These are phyloP conservation scores for Tricholoma terreum DNA, from an alignment of 768 basidiomycete species.

Conservation along the genomic window DNA sequence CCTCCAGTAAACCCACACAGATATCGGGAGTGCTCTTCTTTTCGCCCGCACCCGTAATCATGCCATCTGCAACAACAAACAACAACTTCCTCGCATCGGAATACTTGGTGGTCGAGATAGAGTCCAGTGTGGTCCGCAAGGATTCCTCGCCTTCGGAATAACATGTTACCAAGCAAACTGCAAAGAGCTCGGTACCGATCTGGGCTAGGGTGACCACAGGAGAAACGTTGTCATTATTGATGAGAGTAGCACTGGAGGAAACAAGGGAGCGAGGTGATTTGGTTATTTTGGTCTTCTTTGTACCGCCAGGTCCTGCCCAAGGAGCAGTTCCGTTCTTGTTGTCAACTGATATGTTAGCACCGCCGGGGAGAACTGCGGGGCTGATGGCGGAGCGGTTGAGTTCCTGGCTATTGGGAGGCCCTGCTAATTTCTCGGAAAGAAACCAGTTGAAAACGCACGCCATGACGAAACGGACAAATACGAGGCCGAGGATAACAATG, in stretches of 20 bases:
- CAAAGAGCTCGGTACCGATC: conserved; percentile 94
- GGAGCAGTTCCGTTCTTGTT: conserved; percentile 92
- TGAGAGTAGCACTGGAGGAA: conserved; percentile 57
- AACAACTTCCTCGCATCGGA: conserved; percentile 90
- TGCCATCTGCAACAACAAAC: conserved; percentile 95
- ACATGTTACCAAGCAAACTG: conserved; percentile 94
- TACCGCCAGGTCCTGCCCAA: conserved; percentile 68
- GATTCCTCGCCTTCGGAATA: conserved; percentile 97
- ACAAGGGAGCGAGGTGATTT: conserved; percentile 50
- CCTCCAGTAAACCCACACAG: conserved; percentile 87
- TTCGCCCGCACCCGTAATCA: conserved; percentile 98
- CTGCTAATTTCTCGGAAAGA: conserved; percentile 77
- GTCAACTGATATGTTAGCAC: conserved; percentile 91
- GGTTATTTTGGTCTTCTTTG: conserved; percentile 46
- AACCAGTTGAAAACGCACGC: conserved; percentile 98
- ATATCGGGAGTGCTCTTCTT: conserved; percentile 95
- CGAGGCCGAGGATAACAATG: conserved; percentile 86
- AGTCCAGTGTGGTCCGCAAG: conserved; percentile 86
- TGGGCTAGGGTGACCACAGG: conserved; percentile 82
- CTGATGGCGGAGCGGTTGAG: conserved; percentile 84
- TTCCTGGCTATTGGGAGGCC: conserved; percentile 66
- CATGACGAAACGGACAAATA: conserved; percentile 92
- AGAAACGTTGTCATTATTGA: conserved; percentile 43
- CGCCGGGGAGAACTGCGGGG: conserved; percentile 94
- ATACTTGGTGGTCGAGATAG: conserved; percentile 87